Percentiles rank a stretch among this genome's conserved stretches.
phyloP scores from a whole-genome alignment of 495 filamentous ascomycete species.

The Poronia punctata region DNA sequence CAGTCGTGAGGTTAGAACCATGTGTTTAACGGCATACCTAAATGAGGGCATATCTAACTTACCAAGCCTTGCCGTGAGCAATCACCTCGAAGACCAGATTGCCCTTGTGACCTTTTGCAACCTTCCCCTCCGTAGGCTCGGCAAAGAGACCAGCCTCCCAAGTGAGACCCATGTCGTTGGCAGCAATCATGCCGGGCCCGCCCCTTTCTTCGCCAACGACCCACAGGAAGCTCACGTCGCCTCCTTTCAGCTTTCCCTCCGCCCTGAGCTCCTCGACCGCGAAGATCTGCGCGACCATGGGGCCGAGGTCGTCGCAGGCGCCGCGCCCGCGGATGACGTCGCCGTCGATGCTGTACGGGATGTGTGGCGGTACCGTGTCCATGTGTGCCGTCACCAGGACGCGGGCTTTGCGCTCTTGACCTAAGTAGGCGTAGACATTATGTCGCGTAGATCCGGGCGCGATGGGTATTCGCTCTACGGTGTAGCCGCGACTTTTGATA shows the following conservation, averaged over 20 bases:
- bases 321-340: slow-evolving; percentile 57
- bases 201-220: slow-evolving; percentile 68
- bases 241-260: slow-evolving; percentile 22
- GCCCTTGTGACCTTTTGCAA: slow-evolving; percentile 69
- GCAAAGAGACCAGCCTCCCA: slow-evolving; percentile 66
- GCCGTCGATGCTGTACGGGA: slow-evolving; percentile 40
- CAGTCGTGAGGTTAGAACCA: neutral
- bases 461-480: slow-evolving; percentile 27
- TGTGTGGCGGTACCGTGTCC: slow-evolving; percentile 45
- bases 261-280: slow-evolving; percentile 49
- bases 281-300: slow-evolving; percentile 56
- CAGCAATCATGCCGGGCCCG: slow-evolving; percentile 61
- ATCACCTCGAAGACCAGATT: slow-evolving; percentile 53
- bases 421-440: slow-evolving; percentile 62
- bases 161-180: slow-evolving; percentile 36
- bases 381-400: slow-evolving; percentile 55
- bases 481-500: slow-evolving; percentile 20
- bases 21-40: neutral
- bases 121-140: slow-evolving; percentile 65
- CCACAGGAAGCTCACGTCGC: slow-evolving; percentile 57
- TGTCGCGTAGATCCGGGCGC: slow-evolving; percentile 35
- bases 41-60: too few relatives aligned
- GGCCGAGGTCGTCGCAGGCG: slow-evolving; percentile 63
- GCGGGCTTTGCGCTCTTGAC: slow-evolving; percentile 41
- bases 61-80: slow-evolving; percentile 54